A percentile compares a stretch with the other conserved stretches of the same genome.
These are phyloP conservation scores for Dendrothele bispora DNA, from an alignment of 768 basidiomycete species.

Conservation along the genomic window DNA sequence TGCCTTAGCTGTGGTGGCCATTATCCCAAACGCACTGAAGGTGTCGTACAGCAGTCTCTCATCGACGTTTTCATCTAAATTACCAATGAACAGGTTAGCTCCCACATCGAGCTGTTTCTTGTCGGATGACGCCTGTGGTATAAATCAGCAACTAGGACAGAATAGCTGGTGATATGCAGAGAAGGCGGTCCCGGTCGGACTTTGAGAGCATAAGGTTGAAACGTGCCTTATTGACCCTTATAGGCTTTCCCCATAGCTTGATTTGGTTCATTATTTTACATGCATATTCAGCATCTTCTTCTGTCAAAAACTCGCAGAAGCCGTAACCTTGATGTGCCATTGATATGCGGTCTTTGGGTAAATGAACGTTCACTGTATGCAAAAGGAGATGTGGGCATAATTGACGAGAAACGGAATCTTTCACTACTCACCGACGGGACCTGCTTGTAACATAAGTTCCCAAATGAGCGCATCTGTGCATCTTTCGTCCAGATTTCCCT, in stretches of 20 bases:
- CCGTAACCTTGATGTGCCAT: slow-evolving; percentile 99
- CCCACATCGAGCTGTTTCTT: slow-evolving; percentile 98
- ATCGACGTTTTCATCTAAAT: slow-evolving; percentile 93
- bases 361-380: slow-evolving; percentile 85
- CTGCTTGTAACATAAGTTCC: slow-evolving; percentile 99
- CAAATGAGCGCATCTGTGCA: slow-evolving; percentile 92
- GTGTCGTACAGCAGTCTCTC: slow-evolving; percentile 92
- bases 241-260: slow-evolving; percentile 98
- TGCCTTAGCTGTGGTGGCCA: slow-evolving; percentile 90
- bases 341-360: slow-evolving; percentile 97
- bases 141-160: slow-evolving; percentile 13
- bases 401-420: not conserved
- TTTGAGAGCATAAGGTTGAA: slow-evolving; percentile 16
- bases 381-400: not conserved
- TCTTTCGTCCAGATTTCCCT: slow-evolving; percentile 98
- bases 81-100: slow-evolving; percentile 96
- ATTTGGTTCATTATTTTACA: slow-evolving; percentile 99
- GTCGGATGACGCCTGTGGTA: slow-evolving; percentile 86
- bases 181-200: not conserved
- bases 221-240: slow-evolving; percentile 95
- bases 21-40: slow-evolving; percentile 91
- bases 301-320: slow-evolving; percentile 98
- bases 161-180: slow-evolving; percentile 1
- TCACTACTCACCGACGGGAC: slow-evolving; percentile 82
- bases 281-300: slow-evolving; percentile 99